Evolutionary conservation across 768 basidiomycete species (phyloP), one percentile per base, ranked within the genome.

Genomic region (Thelephora aurantiotincta): DNA sequence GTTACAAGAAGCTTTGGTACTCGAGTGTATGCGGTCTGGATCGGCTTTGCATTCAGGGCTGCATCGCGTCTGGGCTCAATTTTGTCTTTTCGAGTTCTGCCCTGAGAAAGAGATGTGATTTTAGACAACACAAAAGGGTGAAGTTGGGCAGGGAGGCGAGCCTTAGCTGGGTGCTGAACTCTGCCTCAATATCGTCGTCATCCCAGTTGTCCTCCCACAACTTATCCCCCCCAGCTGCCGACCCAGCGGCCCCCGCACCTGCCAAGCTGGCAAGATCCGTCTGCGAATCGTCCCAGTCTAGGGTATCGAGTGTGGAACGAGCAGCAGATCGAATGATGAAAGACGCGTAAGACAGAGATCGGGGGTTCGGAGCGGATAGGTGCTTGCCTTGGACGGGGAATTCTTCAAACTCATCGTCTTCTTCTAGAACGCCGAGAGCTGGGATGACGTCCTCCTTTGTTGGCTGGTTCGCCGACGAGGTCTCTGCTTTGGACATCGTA

Each of bases 131-230:
- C 20, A 33, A 2, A 18, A 30, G n/a, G 19, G 34, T 30, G 11
- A 1, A 36, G 13, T n/a, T 9, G 23, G 12, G 35, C 2, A 2
- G 14, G n/a, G 7, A 22, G 11, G 68, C 85, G 55, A 60, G 93
- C 96, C 96, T 78, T 55, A 99, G 68, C 65, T 96, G 91, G 46
- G 87, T 80, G 57, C 89, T 92, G 60, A 99, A 99, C 54, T 96
- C 91, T 56, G 97, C 93, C 61, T 94, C 94, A 51, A 96, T 81
- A 65, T 98, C 94, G 66, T 99, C 96, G 57, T 99, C 96, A 58
- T 99, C 96, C 96, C 96, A 99, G 62, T 97, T 97, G 56, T 98
- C 96, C 69, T 99, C 96, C 96, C 96, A 99, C 11, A 99, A 69
- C 58, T 91, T 88, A 63, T 96, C 82, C 14, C 86, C 85, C 36